These are phyloP conservation scores for Colletotrichum sp. DNA, from an alignment of 2,329 filamentous ascomycete species.

Conservation along the genomic window DNA sequence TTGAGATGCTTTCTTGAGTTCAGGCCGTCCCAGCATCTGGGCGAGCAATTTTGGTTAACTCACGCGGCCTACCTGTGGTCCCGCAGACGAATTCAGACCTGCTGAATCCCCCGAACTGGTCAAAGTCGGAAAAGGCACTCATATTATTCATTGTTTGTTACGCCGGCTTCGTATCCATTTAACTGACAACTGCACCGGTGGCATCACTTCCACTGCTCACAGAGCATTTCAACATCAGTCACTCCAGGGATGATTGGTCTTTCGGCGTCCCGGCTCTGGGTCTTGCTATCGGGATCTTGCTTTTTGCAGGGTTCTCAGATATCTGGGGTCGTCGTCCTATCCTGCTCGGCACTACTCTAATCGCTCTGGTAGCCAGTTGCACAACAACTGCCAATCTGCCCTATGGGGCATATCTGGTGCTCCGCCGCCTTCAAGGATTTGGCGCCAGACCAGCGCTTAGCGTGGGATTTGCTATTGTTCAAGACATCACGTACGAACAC, in stretches of 20 bases:
- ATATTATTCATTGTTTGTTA: background rate
- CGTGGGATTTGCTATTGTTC: background rate
- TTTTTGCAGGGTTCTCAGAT: background rate
- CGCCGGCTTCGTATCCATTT: background rate
- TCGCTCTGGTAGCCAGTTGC: background rate
- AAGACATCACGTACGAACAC: background rate
- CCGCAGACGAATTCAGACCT: background rate
- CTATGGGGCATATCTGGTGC: background rate
- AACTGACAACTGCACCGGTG: background rate
- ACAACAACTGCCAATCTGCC: background rate
- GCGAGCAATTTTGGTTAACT: background rate
- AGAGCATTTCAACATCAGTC: background rate
- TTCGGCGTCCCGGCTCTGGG: background rate
- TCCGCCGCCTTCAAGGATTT: background rate
- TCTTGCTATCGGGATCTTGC: background rate
- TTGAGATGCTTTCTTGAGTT: too few species aligned
- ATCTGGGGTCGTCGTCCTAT: background rate
- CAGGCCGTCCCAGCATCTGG: background rate
- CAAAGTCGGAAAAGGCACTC: background rate
- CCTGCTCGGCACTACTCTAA: background rate
- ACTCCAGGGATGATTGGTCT: background rate
- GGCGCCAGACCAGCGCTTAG: background rate
- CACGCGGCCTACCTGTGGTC: background rate
- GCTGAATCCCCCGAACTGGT: background rate
- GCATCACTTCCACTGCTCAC: background rate